These are phyloP conservation scores for Phialophora chinensis DNA, from an alignment of 2,329 filamentous ascomycete species.

Conservation along the genomic window DNA sequence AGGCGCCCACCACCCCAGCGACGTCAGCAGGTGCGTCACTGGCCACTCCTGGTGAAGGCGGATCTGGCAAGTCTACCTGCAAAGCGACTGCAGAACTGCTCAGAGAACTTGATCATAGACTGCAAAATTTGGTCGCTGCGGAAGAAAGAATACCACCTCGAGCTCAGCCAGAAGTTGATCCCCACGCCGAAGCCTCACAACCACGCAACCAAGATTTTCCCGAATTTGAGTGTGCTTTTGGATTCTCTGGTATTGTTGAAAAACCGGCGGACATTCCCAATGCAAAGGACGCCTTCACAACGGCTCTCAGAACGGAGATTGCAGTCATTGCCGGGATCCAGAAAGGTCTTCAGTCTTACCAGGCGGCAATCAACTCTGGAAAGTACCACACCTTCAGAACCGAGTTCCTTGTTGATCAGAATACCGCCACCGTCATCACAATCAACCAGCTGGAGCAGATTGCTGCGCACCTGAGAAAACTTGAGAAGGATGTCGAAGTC, in stretches of 20 bases:
- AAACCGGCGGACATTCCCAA: constrained; percentile 21
- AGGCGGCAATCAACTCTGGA: constrained; percentile 29
- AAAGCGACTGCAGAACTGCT: constrained; percentile 8
- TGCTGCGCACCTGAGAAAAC: constrained; percentile 19
- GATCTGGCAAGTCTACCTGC: not conserved
- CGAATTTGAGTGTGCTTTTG: constrained; percentile 31
- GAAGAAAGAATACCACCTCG: constrained; percentile 10
- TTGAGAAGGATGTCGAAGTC: constrained; percentile 24
- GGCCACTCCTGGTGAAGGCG: not conserved
- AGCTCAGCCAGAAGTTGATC: not conserved
- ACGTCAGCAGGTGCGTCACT: not conserved
- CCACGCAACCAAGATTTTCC: constrained; percentile 11
- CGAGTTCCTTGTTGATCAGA: constrained; percentile 32
- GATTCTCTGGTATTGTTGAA: constrained; percentile 22
- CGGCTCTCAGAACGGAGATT: constrained; percentile 24
- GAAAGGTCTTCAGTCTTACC: constrained; percentile 28
- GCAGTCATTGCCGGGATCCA: constrained; percentile 20
- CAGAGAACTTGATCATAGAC: constrained; percentile 17
- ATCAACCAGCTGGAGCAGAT: constrained; percentile 34
- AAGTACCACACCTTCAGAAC: constrained; percentile 30
- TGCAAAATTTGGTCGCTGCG: constrained; percentile 18
- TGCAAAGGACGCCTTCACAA: constrained; percentile 21
- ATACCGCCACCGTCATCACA: constrained; percentile 25
- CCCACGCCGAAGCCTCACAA: not conserved
- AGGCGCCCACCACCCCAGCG: not conserved